Base-by-base conservation (phyloP, 176 grass and related monocot species). In the Oryza rufipogon region DNA sequence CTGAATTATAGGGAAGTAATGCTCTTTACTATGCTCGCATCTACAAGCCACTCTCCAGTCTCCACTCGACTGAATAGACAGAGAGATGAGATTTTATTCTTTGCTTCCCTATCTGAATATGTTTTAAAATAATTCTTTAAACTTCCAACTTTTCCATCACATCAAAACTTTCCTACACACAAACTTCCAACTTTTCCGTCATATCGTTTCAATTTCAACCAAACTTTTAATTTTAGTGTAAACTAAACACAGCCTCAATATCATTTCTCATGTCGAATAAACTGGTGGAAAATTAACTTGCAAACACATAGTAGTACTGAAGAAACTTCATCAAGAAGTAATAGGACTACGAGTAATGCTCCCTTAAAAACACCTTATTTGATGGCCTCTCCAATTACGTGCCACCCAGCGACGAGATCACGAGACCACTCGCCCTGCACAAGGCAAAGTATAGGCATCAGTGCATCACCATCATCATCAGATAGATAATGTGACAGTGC, bases 1-100 rank as follows among this genome's bases (percentile, higher is more conserved):
- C 84, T 83, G 60, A 74, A 52, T 60, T 30, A 74, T 30, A 39
- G 73, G 9, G 78, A 73, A 9, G 83, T 41, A 64, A 58, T 58
- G 54, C 19, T 9, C 52, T 16, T 3, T 20, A n/a, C 7, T 58
- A 79, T 86, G 74, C 84, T 9, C 11, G 28, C 28, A 36, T 9
- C 61, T 0, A 32, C 30, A 11, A 58, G 2, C 52, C 52, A 15
- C 51, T 1, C 39, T 38, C 33, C 33, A 34, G 33, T 34, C 39
- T 32, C 72, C 25, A 47, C 68, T 74, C 58, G 60, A 17, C 15
- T 15, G 19, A 56, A 48, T 12, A 26, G 19, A 56, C 36, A 32
- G 17, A 26, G 22, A 46, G 22, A 28, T 83, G 17, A 22, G 44
- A 63, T 79, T 47, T 80, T 38, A 58, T 58, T 58, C 54, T n/a